Base-by-base conservation (phyloP, 208 protist species). In the Trypanosoma avium region DNA sequence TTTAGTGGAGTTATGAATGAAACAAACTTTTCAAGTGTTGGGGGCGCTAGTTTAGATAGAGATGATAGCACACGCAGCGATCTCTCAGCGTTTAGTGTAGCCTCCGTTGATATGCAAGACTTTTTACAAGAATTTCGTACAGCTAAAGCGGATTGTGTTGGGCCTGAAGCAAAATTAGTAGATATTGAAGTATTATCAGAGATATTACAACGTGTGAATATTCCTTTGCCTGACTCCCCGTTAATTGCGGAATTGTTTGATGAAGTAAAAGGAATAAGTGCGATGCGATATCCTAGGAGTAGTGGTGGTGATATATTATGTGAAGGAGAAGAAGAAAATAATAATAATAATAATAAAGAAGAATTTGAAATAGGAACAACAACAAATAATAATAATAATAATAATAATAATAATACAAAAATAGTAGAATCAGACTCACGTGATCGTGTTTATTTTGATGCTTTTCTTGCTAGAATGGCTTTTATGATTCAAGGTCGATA, bases 401-500 rank as follows among this genome's bases (percentile, higher is more conserved):
- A 40, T 15, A 8, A 38, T 29, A 9, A 9, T 36, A 4, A 27
- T 35, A 22, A 5, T 3, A 30, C 30, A 38, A 15, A 15, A 32
- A 10, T 13, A 15, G 17, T 46, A 36, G 53, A 47, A 6, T 15
- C 22, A 0, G 73, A 77, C 3, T 22, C 17, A 38, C 30, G 26
- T 4, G 73, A 75, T 26, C 53, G 67, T 17, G 80, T 92, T 27
- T 56, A 62, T 45, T 93, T 93, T 43, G 83, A 90, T 53, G 80
- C 87, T 13, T 86, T 89, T 52, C 61, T 90, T 22, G 77, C 82
- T 9, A 81, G 87, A 57, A 88, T 93, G 81, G 65, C 79, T 15
- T 83, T 73, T 42, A 77, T 79, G 40, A 90, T 93, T 55, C 79
- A 86, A 17, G 87, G 87, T n/a, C 70, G 70, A 19, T 93, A 89